Base-by-base conservation (phyloP, 2,329 filamentous ascomycete species). In the Lecanicillium sp. region DNA sequence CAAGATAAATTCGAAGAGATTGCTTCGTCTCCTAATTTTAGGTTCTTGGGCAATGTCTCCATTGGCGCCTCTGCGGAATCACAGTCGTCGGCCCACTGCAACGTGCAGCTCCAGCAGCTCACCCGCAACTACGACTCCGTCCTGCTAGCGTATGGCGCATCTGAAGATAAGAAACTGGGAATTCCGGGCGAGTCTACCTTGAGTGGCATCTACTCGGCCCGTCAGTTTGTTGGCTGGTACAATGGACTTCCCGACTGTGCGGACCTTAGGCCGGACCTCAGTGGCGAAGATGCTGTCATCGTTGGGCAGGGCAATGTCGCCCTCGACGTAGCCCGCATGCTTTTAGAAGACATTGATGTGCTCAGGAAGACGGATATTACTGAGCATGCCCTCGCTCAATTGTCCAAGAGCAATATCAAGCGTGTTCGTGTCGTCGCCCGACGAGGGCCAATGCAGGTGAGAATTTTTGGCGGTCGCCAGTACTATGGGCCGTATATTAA, bases 141-240 rank as follows among this genome's bases (percentile, higher is more conserved):
- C 8, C 69, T 96, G 3, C 90, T 98, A 58, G 80, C 92, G 0
- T 98, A 98, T 51, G 92, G 92, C 12, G 90, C 92, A 3, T 83
- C 86, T 1, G 76, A 84, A 54, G 92, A 98, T 57, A 80, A 79
- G 46, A 78, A 73, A 40, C 70, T 98, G 1, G 80, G 77, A 0
- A 79, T 98, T 27, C 79, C 83, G 0, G 89, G 90, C 8, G 92
- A 98, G 53, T 72, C 80, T 4, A 59, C 63, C 5, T 64, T 92
- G 6, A 67, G 71, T 18, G 86, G 85, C 3, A 78, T 96, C 14
- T 83, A 88, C 56, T 95, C 89, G 7, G 92, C 92, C 3, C 78
- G 92, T 19, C 83, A 88, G 29, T 95, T 96, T 57, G 92, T 98
- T 2, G 92, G 89, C 14, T 98, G 92, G 92, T 98, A 98, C 61